Evolutionary conservation across 2,329 filamentous ascomycete genomes (phyloP), one percentile per base, ranked within the genome.

Genomic region (Diaporthe sp.): DNA sequence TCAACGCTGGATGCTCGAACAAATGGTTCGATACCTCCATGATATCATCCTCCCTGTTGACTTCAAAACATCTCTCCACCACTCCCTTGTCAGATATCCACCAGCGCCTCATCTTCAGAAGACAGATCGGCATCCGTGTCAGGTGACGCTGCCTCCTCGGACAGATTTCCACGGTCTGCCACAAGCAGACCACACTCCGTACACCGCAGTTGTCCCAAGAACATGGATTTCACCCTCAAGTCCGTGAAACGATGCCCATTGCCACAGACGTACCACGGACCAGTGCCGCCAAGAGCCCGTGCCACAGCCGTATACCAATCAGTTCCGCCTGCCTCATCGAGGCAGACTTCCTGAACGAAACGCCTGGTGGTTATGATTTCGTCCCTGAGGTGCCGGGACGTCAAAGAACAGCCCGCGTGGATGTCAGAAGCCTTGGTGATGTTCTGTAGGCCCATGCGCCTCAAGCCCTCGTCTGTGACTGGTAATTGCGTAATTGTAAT

Each of bases 221-320:
- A 90, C 87, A 90, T 90, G 1, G 92, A 92, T 78, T 92, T 93
- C 76, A 93, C 90, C 0, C 91, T 91, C 51, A 94, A 7, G 17
- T 47, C 87, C 0, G 91, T 90, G 78, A 94, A 92, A 2, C 89
- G 87, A 79, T 92, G 90, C 2, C 87, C 87, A 75, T 92, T 90
- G 25, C 77, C 81, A 77, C 90, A 92, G 1, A 83, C 85, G 80
- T 92, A 93, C 91, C 91, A 93, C 77, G 92, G 90, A 0, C 92
- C 91, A 0, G 87, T 90, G 0, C 80, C 76, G 91, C 88, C 0
- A 78, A 28, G 25, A 13, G 4, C 13, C 17, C 31, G 3, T 4
- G 15, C 17, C 3, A 20, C 42, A 47, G 15, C 42, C 42, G 22
- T 22, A 9, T 31, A 47, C 60, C 60, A 65, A 2, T 12, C 15